Evolutionary conservation across 208 protist genomes (phyloP), one percentile per base, ranked within the genome.

Genomic region (Phytomonas serpens): DNA sequence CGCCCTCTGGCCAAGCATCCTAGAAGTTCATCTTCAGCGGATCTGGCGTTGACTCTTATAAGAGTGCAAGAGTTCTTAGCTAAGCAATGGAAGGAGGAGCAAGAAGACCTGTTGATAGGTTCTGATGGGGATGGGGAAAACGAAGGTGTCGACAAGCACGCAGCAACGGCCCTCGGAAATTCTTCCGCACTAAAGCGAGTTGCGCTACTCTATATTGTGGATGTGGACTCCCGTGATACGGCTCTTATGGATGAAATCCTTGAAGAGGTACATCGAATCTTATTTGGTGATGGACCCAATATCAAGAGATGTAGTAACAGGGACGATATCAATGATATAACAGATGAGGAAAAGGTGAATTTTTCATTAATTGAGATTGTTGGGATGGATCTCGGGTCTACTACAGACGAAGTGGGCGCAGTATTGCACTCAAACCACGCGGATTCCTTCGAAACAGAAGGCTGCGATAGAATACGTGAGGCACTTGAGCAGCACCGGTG

Each of bases 401-500:
- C 76, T 37, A 40, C 31, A 7, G 42, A 33, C 32, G 51, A 61
- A 23, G 42, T 33, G 16, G 64, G 37, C 27, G 6, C 64, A 27
- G 61, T 51, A 27, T 27, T 64, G 62, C 34, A 6, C 67, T 9
- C 34, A 42, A 5, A 31, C 5, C 52, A 34, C 34, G 67, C 13
- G n/a, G 3, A 33, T 7, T 34, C 14, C 33, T 71, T 33, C 65
- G 38, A 47, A 47, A 47, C 40, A 11, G 75, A 86, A n/a, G 80
- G 78, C 14, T 7, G 37, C 30, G 63, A 69, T 2, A 79, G 85
- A 34, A 57, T 93, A 27, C 64, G 64, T 13, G 85, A 93, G 37
- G 79, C 82, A 0, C 64, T 93, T 47, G 67, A 82, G 47, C 88
- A 93, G 69, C 82, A 90, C 40, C 52, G 81, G 7, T 93, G 88